Evolutionary conservation across 2,329 filamentous ascomycete genomes (phyloP), one percentile per base, ranked within the genome.

Genomic region (Chrysoporthe cubensis): DNA sequence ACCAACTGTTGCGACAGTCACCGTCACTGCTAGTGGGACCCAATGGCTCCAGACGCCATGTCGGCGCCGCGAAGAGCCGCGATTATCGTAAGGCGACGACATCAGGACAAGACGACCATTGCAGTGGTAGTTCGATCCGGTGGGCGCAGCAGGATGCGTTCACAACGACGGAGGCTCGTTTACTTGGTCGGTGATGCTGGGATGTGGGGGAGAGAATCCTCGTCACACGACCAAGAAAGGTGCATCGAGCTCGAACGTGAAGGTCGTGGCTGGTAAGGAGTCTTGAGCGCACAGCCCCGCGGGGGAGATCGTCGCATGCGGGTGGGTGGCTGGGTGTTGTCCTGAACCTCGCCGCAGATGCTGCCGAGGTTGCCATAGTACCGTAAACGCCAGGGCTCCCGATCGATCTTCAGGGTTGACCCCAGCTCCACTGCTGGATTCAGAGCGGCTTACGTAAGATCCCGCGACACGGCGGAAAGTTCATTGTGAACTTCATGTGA

Each of bases 1-100:
- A 44, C 94, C 94, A 66, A 92, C 90, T 32, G 94, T 93, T 69
- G 95, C 95, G 73, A 96, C 88, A 59, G 93, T 94, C 68, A 97
- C 89, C 62, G 94, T 97, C 71, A 97, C 80, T 72, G 90, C 90
- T 66, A 98, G 85, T 71, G 95, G 95, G 69, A 97, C 88, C 93
- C 94, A 97, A 81, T 96, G 95, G 75, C 90, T 87, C 81, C 92
- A 87, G 72, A 88, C 85, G 77, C 85, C 83, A 78, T 86, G 83
- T 80, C 87, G 84, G 82, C 85, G 85, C 78, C 85, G 83, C 74
- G 87, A 87, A 75, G 85, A 82, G 75, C 81, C 78, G 74, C 81
- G 80, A 76, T 87, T 81, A 82, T 91, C 88, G 85, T 90, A 88
- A 71, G 83, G 82, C 75, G 84, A 83, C 76, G 87, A 87, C 87